These are phyloP conservation scores for Fusarium sp. DNA, from an alignment of 2,329 filamentous ascomycete genomes.

Conservation along the genomic window DNA sequence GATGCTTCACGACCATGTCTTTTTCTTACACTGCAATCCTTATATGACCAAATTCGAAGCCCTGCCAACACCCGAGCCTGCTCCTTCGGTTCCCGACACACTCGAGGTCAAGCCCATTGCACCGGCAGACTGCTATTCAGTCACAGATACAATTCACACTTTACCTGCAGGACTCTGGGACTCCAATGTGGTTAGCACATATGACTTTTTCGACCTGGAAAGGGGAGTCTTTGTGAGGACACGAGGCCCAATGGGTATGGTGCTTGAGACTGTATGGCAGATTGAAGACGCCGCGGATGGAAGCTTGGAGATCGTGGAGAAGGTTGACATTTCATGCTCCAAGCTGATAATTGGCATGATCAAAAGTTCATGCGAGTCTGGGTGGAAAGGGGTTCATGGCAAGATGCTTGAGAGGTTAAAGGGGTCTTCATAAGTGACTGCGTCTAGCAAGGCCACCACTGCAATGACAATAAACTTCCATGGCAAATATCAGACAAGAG, in stretches of 20 bases:
- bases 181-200: slow-evolving; percentile 65
- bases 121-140: slow-evolving; percentile 59
- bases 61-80: slow-evolving; percentile 45
- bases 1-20: slow-evolving; percentile 65
- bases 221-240: slow-evolving; percentile 66
- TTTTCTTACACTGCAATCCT: slow-evolving; percentile 67
- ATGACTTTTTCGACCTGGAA: slow-evolving; percentile 66
- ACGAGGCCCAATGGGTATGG: slow-evolving; percentile 62
- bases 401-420: slow-evolving; percentile 60
- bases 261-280: slow-evolving; percentile 68
- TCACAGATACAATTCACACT: slow-evolving; percentile 65
- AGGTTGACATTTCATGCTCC: slow-evolving; percentile 64
- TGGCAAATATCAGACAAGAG: neutral
- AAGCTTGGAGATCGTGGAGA: slow-evolving; percentile 62
- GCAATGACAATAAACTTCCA: neutral
- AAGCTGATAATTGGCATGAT: slow-evolving; percentile 63
- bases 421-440: slow-evolving; percentile 14
- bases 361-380: slow-evolving; percentile 64
- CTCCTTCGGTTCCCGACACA: slow-evolving; percentile 47
- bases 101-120: slow-evolving; percentile 44
- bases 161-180: slow-evolving; percentile 69
- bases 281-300: slow-evolving; percentile 51
- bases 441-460: neutral
- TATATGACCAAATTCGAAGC: slow-evolving; percentile 61
- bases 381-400: slow-evolving; percentile 65